Conservation (phyloP, 148 eudicot species). For the Rhododendron ovatum region DNA sequence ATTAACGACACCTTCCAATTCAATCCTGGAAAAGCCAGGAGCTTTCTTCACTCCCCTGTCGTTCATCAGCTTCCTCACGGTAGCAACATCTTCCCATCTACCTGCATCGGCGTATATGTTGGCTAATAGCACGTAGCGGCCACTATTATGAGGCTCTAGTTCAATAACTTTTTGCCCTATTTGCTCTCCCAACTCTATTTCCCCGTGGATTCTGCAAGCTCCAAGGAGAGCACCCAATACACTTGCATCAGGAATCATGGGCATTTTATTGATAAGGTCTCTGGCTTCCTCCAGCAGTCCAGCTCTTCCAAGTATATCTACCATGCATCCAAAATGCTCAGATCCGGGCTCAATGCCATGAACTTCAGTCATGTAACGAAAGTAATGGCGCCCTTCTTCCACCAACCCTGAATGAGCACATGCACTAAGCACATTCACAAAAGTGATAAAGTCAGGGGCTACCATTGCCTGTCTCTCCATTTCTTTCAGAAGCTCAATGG, state of each 20-base stretch:
- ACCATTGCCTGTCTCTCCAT: slow-evolving; percentile 38
- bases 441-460: slow-evolving; percentile 55
- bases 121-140: slow-evolving; percentile 61
- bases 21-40: slow-evolving; percentile 50
- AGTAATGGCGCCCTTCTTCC: slow-evolving; percentile 51
- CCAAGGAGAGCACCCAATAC: slow-evolving; percentile 69
- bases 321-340: slow-evolving; percentile 76
- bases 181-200: slow-evolving; percentile 47
- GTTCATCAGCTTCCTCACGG: slow-evolving; percentile 55
- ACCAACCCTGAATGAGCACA: slow-evolving; percentile 73
- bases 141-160: slow-evolving; percentile 61
- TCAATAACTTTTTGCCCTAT: slow-evolving; percentile 54
- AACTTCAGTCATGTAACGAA: slow-evolving; percentile 44
- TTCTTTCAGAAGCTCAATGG: slow-evolving; percentile 52
- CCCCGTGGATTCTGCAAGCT: slow-evolving; percentile 63
- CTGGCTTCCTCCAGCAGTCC: slow-evolving; percentile 57
- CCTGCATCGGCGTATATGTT: slow-evolving; percentile 58
- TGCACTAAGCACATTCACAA: slow-evolving; percentile 59
- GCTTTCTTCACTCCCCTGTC: slow-evolving; percentile 60
- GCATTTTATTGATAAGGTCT: slow-evolving; percentile 50
- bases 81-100: slow-evolving; percentile 65
- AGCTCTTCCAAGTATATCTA: slow-evolving; percentile 66
- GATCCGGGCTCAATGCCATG: slow-evolving; percentile 45
- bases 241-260: slow-evolving; percentile 54
- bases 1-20: slow-evolving; percentile 41